Percentiles rank a stretch among this genome's conserved stretches.
Conservation (phyloP, 2,329 filamentous ascomycete genomes). For the Talaromyces pinophilus region DNA sequence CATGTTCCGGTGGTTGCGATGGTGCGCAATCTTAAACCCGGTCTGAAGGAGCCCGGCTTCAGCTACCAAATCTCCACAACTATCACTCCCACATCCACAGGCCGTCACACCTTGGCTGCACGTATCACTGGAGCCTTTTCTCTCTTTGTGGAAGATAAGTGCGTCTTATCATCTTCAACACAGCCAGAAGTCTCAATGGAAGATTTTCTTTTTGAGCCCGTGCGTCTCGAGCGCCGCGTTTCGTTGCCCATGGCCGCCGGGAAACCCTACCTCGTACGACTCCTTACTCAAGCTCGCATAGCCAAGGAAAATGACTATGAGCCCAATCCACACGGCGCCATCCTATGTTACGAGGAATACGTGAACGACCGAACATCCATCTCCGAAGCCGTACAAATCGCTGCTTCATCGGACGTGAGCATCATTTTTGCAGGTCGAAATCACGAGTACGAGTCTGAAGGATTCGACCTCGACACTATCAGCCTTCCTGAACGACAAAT, state of each 20-base stretch:
- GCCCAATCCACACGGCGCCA: slow-evolving; percentile 21
- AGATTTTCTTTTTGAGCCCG: slow-evolving; percentile 27
- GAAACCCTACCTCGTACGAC: slow-evolving; percentile 17
- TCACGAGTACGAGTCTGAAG: slow-evolving; percentile 75
- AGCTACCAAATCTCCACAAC: slow-evolving; percentile 7
- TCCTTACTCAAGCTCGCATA: slow-evolving; percentile 22
- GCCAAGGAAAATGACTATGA: slow-evolving; percentile 21
- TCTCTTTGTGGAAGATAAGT: neutral
- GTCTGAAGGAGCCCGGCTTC: slow-evolving; percentile 20
- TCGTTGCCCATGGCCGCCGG: slow-evolving; percentile 21
- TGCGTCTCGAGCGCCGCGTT: slow-evolving; percentile 19
- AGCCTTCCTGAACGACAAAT: slow-evolving; percentile 23
- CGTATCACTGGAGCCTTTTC: slow-evolving; percentile 4
- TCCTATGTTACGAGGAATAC: slow-evolving; percentile 15
- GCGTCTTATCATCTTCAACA: neutral
- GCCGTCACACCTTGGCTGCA: slow-evolving; percentile 5
- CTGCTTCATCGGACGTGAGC: slow-evolving; percentile 58
- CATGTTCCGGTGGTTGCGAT: slow-evolving; percentile 19
- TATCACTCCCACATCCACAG: slow-evolving; percentile 1
- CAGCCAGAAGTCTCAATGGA: slow-evolving; percentile 22
- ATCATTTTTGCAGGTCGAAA: slow-evolving; percentile 31
- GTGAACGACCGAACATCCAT: slow-evolving; percentile 17
- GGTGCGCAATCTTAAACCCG: slow-evolving; percentile 22
- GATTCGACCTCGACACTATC: slow-evolving; percentile 58
- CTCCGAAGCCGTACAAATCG: slow-evolving; percentile 62